Base-by-base conservation (phyloP, 1,139 yeast genomes). In the Casaregolazyma suthepensis region DNA sequence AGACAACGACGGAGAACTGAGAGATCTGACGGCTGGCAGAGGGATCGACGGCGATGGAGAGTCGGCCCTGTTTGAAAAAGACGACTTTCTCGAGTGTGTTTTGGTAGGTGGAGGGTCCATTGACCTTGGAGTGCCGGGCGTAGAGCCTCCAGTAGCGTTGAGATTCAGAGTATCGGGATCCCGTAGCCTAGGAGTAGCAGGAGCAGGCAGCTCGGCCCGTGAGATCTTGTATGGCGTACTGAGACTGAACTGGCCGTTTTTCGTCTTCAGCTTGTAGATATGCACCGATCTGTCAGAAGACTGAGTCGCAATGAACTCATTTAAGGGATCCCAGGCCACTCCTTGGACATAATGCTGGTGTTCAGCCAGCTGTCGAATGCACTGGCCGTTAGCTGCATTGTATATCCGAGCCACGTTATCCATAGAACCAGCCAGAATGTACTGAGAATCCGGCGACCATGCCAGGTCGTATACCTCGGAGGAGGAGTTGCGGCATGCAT, bases 311-410 rank as follows among this genome's bases (percentile, higher is more conserved):
- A 93, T 69, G 62, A 70, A 89, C 62, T 85, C 82, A 56, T 85
- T 82, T 54, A 74, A 65, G 2, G 99, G 99, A 67, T 93, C 99
- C 98, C 98, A 93, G 0, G 85, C 77, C 3, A 93, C 93, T 2
- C 99, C 99, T 69, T 93, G 99, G 1, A 93, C 94, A 63, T 88
- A 91, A 66, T 91, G 97, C 42, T 74, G 73, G 67, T 93, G 98
- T 59, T 87, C 89, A 2, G 82, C 79, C 49, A 86, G 72, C 54
- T 84, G 83, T 13, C 78, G 72, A 1, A 88, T 75, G 61, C 85
- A 78, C 46, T 76, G 75, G 0, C 93, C 94, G 0, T 77, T 73
- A 1, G 70, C 62, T 1, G 80, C 79, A 57, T 78, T 77, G 64
- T 84, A 88, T 0, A 93, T 76, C 46, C 96, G 75, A 5, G 91